A percentile compares a stretch with the other conserved stretches of the same genome.
Conservation (phyloP, 352 stramenopile genomes). For the Albugo laibachii region DNA sequence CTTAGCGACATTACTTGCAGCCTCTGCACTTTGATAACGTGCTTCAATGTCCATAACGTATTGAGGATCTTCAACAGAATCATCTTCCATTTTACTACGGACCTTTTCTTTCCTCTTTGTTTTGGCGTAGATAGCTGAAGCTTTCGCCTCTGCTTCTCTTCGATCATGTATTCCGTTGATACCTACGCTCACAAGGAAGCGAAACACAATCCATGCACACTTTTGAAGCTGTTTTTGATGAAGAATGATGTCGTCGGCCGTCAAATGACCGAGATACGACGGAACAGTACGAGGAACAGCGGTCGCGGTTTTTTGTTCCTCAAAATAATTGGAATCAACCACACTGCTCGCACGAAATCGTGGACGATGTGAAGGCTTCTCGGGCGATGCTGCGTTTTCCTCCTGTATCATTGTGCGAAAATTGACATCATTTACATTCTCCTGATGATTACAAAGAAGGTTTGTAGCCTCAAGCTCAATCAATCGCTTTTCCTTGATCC, state of each 20-base stretch:
- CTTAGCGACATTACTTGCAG: slow-evolving; percentile 61
- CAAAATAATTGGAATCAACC: too few relatives aligned
- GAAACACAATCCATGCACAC: slow-evolving; percentile 69
- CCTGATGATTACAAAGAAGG: too few relatives aligned
- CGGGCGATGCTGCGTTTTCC: too few relatives aligned
- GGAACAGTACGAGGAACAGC: too few relatives aligned
- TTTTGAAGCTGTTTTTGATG: slow-evolving; percentile 41
- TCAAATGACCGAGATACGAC: slow-evolving; percentile 16
- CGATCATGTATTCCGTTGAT: slow-evolving; percentile 52
- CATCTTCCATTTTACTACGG: too few relatives aligned
- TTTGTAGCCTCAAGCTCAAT: too few relatives aligned
- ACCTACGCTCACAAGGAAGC: slow-evolving; percentile 45
- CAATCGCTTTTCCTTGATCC: too few relatives aligned
- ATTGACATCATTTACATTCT: too few relatives aligned
- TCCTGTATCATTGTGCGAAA: too few relatives aligned
- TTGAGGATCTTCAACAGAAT: slow-evolving; percentile 3
- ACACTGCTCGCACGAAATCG: too few relatives aligned
- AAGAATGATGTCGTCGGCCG: slow-evolving; percentile 46
- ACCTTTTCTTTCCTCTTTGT: slow-evolving; percentile 39
- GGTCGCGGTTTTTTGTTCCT: too few relatives aligned
- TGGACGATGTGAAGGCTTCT: too few relatives aligned
- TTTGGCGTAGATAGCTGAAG: slow-evolving; percentile 40
- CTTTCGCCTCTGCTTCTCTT: slow-evolving; percentile 48
- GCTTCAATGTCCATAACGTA: slow-evolving; percentile 35
- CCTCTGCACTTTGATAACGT: slow-evolving; percentile 33